Base-by-base conservation (phyloP, 2,329 filamentous ascomycete genomes). In the Colletotrichum chlorophyti region DNA sequence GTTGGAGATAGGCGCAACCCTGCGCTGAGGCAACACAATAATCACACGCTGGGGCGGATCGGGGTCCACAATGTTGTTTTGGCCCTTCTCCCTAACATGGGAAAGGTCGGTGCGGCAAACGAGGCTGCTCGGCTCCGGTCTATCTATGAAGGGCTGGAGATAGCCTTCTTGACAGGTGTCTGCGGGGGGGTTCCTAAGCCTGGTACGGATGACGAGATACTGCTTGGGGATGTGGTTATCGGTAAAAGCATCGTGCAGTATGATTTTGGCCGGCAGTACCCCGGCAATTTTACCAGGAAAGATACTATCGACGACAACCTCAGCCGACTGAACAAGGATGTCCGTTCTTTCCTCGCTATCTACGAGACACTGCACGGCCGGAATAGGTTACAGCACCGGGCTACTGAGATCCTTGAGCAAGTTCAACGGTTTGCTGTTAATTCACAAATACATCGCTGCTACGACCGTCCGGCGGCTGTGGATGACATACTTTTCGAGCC, bases 161-260 rank as follows among this genome's bases (percentile, higher is more conserved):
- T 73, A 2, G 70, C 62, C 7, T 49, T 76, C 3, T 27, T 76
- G 1, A 69, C 73, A 3, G 72, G 73, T 0, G 65, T 76, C 5
- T 76, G 70, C 50, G 72, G 71, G 11, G 71, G 66, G 3, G 53
- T 60, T 50, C 60, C 53, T 8, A 35, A 26, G 3, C 17, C 51
- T 2, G 38, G 29, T 5, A 29, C 21, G 7, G 24, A 17, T 3
- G 3, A 42, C 21, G 63, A 68, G 54, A 52, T 52, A 6, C 34
- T 65, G 2, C 60, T 69, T 1, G 62, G 69, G n/a, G 67, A 70
- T 47, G 64, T 69, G 5, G 46, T 69, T 12, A 54, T 68, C 38
- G 64, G 66, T 38, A 53, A 63, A 10, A 47, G 37, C 11, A 42
- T 68, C 15, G 38, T 66, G 4, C 60, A 66, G 45, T 65, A 65